Percentiles rank a stretch among this genome's conserved stretches.
phyloP scores from a whole-genome alignment of 495 filamentous ascomycete species.

The Pyronema domesticum region DNA sequence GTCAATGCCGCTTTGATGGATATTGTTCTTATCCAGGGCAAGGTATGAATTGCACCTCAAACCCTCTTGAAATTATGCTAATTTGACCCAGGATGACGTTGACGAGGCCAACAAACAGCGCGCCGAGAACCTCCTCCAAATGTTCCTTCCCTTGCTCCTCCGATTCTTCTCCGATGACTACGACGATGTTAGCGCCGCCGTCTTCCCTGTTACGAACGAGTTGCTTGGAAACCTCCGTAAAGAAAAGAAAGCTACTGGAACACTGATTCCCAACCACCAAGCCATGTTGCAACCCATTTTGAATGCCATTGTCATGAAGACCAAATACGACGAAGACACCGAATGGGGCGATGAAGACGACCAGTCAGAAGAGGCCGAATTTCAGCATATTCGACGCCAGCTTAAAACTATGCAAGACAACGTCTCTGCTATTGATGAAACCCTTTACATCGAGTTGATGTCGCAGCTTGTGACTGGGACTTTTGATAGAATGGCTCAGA shows the following conservation, averaged over 20 bases:
- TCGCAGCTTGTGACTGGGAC: slow-evolving; percentile 65
- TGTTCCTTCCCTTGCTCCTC: slow-evolving; percentile 67
- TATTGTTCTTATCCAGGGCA: slow-evolving; percentile 60
- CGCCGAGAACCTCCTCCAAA: slow-evolving; percentile 58
- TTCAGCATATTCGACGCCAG: slow-evolving; percentile 77
- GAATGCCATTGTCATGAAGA: slow-evolving; percentile 80
- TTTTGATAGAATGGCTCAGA: slow-evolving; percentile 55
- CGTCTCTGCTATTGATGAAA: slow-evolving; percentile 67
- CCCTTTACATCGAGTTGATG: slow-evolving; percentile 68
- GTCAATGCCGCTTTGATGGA: slow-evolving; percentile 77
- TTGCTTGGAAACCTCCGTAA: slow-evolving; percentile 75
- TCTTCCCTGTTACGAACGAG: slow-evolving; percentile 80
- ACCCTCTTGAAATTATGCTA: background rate
- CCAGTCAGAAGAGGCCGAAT: slow-evolving; percentile 94
- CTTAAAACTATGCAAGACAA: slow-evolving; percentile 80
- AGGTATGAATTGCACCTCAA: slow-evolving; percentile 4
- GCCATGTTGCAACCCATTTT: slow-evolving; percentile 70
- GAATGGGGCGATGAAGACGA: slow-evolving; percentile 90
- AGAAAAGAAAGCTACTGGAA: slow-evolving; percentile 40
- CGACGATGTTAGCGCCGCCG: slow-evolving; percentile 88
- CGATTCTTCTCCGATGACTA: slow-evolving; percentile 95
- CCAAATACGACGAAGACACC: slow-evolving; percentile 88
- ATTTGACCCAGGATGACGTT: slow-evolving; percentile 30
- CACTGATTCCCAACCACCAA: slow-evolving; percentile 48
- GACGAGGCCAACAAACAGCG: slow-evolving; percentile 36